Evolutionary conservation across 192 early-diverging fungal species (phyloP).

Genomic region (Podochytrium sp.): DNA sequence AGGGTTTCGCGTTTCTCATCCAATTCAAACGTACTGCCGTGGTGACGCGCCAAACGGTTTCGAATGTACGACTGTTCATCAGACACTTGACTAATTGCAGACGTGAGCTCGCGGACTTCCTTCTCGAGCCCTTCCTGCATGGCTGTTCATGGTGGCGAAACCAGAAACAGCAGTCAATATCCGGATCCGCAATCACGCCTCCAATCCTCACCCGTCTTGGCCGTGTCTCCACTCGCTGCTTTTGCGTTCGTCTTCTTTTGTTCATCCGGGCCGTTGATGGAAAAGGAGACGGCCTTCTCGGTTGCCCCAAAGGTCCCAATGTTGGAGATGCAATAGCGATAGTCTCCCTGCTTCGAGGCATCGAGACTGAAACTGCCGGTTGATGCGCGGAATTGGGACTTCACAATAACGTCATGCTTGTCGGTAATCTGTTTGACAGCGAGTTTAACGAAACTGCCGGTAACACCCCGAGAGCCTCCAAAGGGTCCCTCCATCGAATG

Average conservation of each 20-base stretch:
- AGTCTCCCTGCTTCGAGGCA: conserved; percentile 5
- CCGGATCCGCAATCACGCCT: not conserved
- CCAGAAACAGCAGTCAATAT: not conserved
- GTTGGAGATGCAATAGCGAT: conserved; percentile 22
- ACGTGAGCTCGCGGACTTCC: conserved; percentile 14
- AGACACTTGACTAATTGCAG: conserved; percentile 15
- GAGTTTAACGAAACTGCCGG: too few relatives aligned
- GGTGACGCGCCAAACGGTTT: conserved; percentile 1
- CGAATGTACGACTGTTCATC: conserved; percentile 27
- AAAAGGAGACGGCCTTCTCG: conserved; percentile 19
- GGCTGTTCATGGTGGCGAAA: not conserved
- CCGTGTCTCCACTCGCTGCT: not conserved
- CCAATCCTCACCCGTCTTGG: not conserved
- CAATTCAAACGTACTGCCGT: conserved; percentile 15
- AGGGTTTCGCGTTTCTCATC: too few relatives aligned
- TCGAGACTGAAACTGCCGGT: conserved; percentile 13
- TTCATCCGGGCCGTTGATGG: conserved; percentile 16
- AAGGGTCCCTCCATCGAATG: too few relatives aligned
- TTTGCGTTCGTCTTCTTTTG: conserved; percentile 1
- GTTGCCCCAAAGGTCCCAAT: not conserved
- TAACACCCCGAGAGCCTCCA: too few relatives aligned
- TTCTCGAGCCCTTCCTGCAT: not conserved
- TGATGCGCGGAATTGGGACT: not conserved
- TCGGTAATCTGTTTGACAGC: conserved; percentile 11
- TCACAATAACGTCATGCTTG: conserved; percentile 14